These are phyloP conservation scores for Zasmidium citrigriseum DNA, from an alignment of 2,329 filamentous ascomycete species.

Conservation along the genomic window DNA sequence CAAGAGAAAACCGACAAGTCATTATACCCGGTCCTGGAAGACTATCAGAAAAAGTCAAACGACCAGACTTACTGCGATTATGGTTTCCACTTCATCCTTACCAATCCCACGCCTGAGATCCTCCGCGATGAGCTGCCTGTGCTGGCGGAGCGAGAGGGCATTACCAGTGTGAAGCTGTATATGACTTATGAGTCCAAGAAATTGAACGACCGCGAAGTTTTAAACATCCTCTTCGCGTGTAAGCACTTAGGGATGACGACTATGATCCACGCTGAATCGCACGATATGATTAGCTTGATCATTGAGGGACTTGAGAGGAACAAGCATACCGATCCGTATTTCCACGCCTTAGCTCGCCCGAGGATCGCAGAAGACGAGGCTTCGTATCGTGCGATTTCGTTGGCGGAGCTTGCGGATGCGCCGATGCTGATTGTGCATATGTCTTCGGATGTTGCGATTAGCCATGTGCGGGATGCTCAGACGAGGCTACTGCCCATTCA, in stretches of 20 bases:
- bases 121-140: slow-evolving; percentile 45
- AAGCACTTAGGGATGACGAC: slow-evolving; percentile 50
- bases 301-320: slow-evolving; percentile 44
- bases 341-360: slow-evolving; percentile 50
- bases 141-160: slow-evolving; percentile 43
- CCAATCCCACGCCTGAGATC: slow-evolving; percentile 46
- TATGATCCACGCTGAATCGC: slow-evolving; percentile 53
- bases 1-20: slow-evolving; percentile 51
- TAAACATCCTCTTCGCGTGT: slow-evolving; percentile 52
- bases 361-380: slow-evolving; percentile 52
- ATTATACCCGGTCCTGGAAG: slow-evolving; percentile 48
- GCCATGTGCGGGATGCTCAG: slow-evolving; percentile 38
- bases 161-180: slow-evolving; percentile 54
- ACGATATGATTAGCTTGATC: slow-evolving; percentile 48
- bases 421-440: slow-evolving; percentile 58
- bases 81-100: slow-evolving; percentile 56
- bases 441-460: slow-evolving; percentile 41
- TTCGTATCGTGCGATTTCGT: slow-evolving; percentile 52
- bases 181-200: slow-evolving; percentile 56
- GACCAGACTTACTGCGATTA: slow-evolving; percentile 58
- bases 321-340: slow-evolving; percentile 44
- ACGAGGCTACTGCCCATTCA: slow-evolving; percentile 37
- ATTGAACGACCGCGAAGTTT: slow-evolving; percentile 51
- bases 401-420: slow-evolving; percentile 52
- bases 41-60: slow-evolving; percentile 49